These are phyloP conservation scores for Coemansia furcata DNA, from an alignment of 192 early-diverging fungal species.

Conservation along the genomic window DNA sequence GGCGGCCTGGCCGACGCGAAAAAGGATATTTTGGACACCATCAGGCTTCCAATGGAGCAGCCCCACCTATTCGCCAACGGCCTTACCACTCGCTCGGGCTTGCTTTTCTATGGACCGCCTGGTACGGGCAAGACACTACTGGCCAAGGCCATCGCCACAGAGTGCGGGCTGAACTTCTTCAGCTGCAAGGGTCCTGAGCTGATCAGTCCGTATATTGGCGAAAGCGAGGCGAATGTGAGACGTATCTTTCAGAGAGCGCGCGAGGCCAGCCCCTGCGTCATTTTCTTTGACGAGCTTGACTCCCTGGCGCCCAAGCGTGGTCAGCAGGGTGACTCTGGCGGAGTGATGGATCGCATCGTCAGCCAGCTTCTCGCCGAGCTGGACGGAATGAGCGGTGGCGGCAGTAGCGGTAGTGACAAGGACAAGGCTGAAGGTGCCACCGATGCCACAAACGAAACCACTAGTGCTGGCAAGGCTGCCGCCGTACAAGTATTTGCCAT, in stretches of 20 bases:
- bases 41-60: constrained; percentile 92
- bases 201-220: constrained; percentile 99
- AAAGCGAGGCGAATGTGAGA: constrained; percentile 97
- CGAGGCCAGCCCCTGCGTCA: constrained; percentile 96
- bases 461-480: constrained; percentile 43
- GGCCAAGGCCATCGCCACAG: constrained; percentile 98
- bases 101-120: constrained; percentile 94
- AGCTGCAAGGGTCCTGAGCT: constrained; percentile 98
- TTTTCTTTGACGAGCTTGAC: constrained; percentile 99
- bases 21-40: constrained; percentile 91
- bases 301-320: constrained; percentile 97
- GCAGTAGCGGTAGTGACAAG: constrained; percentile 23
- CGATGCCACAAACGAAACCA: constrained; percentile 31
- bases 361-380: constrained; percentile 94
- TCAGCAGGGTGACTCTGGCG: constrained; percentile 96
- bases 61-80: constrained; percentile 96
- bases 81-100: constrained; percentile 89
- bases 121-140: constrained; percentile 98
- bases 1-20: constrained; percentile 93
- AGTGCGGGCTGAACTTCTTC: constrained; percentile 96
- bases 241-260: constrained; percentile 93
- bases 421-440: constrained; percentile 47
- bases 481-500: constrained; percentile 89
- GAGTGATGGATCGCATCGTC: constrained; percentile 99
- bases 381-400: constrained; percentile 77